A percentile compares a stretch with the other conserved stretches of the same genome.
These are phyloP conservation scores for Dipteronia dyeriana DNA, from an alignment of 345 rosid genomes.

Conservation along the genomic window DNA sequence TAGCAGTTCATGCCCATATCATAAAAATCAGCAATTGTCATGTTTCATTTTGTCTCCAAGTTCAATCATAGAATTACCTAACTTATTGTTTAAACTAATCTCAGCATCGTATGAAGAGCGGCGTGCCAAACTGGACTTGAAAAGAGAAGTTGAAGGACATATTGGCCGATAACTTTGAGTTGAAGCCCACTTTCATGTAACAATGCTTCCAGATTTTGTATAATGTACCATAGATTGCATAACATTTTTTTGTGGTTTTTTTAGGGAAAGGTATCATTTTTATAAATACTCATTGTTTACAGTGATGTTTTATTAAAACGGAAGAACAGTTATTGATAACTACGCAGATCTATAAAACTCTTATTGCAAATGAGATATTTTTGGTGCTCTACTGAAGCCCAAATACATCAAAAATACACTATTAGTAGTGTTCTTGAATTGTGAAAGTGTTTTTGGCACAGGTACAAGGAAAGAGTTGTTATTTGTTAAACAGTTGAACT, in stretches of 20 bases:
- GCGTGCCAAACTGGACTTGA: constrained; percentile 47
- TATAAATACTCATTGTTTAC: too few species aligned
- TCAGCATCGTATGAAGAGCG: constrained; percentile 89
- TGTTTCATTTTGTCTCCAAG: not conserved
- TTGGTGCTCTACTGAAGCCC: too few species aligned
- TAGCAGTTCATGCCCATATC: too few species aligned
- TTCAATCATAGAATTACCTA: not conserved
- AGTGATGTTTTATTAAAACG: too few species aligned
- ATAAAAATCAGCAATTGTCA: not conserved
- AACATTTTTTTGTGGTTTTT: not conserved
- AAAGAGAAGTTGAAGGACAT: constrained; percentile 21
- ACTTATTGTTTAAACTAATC: constrained; percentile 10
- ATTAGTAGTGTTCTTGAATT: too few species aligned
- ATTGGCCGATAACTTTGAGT: not conserved
- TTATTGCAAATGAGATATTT: too few species aligned
- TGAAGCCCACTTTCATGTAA: not conserved
- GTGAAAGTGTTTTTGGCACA: too few species aligned
- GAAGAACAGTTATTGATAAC: too few species aligned
- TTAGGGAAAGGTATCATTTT: not conserved
- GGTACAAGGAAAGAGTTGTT: too few species aligned
- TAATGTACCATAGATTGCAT: not conserved
- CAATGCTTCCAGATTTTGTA: not conserved
- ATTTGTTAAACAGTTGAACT: too few species aligned
- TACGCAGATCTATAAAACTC: too few species aligned
- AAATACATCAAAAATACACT: too few species aligned